Conservation (phyloP, 1,284 basidiomycete genomes). For the Takashimella tepidaria region DNA sequence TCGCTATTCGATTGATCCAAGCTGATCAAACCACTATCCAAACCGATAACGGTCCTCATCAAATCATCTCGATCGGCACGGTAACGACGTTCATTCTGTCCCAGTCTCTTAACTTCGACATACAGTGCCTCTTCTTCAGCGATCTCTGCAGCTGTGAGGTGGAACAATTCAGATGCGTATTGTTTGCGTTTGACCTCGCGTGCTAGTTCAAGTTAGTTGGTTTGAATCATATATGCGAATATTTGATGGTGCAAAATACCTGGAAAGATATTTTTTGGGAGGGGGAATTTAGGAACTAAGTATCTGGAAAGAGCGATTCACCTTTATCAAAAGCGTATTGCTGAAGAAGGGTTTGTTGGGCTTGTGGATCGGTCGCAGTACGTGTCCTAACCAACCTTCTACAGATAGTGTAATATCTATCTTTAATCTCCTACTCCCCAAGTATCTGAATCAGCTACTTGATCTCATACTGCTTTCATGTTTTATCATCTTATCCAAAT, state of each 20-base stretch:
- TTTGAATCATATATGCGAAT: conserved; percentile 13
- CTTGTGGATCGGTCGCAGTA: conserved; percentile 68
- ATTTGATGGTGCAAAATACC: too few species aligned
- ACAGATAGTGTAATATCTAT: conserved; percentile 89
- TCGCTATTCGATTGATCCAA: conserved; percentile 42
- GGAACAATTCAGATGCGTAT: conserved; percentile 79
- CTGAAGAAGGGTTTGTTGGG: conserved; percentile 62
- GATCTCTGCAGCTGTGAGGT: conserved; percentile 79
- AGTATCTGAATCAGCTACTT: not conserved
- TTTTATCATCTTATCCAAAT: not conserved
- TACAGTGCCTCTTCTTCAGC: conserved; percentile 95
- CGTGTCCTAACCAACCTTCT: conserved; percentile 78
- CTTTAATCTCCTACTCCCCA: conserved; percentile 82
- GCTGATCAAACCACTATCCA: conserved; percentile 75
- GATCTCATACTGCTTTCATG: too few species aligned
- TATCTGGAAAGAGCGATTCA: too few species aligned
- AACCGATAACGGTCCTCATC: conserved; percentile 72
- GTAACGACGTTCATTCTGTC: conserved; percentile 86
- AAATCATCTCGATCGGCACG: conserved; percentile 86
- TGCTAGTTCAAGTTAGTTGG: too few species aligned
- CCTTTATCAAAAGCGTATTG: conserved; percentile 81
- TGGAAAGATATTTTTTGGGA: too few species aligned
- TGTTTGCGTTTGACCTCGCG: conserved; percentile 85
- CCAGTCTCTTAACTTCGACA: conserved; percentile 86
- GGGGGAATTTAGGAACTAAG: not conserved